A percentile compares a stretch with the other conserved stretches of the same genome.
Evolutionary conservation across 2,329 filamentous ascomycete genomes (phyloP).

Genomic region (Colletotrichum sp.): DNA sequence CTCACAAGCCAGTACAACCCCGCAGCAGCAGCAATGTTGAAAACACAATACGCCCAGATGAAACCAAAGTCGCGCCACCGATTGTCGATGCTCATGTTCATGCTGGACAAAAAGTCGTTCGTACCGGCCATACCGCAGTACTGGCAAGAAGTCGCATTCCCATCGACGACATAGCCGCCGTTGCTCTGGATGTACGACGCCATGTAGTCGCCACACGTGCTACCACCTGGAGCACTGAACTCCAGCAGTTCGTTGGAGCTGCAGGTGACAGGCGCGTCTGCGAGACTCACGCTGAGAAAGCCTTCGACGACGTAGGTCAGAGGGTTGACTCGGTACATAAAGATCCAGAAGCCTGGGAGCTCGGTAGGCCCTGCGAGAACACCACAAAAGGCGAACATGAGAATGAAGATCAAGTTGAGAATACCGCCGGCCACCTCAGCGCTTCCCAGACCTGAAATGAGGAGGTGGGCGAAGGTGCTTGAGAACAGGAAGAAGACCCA

Average conservation of each 20-base stretch:
- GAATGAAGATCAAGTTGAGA: constrained; percentile 38
- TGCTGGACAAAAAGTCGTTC: constrained; percentile 39
- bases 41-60: constrained; percentile 55
- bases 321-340: constrained; percentile 73
- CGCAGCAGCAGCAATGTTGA: constrained; percentile 54
- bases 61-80: constrained; percentile 63
- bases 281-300: constrained; percentile 48
- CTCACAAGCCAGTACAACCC: constrained; percentile 51
- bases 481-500: constrained; percentile 70
- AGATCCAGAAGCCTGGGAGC: constrained; percentile 73
- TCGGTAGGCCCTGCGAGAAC: constrained; percentile 62
- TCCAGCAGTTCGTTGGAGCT: constrained; percentile 50
- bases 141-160: constrained; percentile 46
- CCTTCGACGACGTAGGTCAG: constrained; percentile 72
- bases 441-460: constrained; percentile 67
- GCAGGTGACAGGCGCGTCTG: constrained; percentile 26
- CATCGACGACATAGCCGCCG: constrained; percentile 55
- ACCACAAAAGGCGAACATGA: constrained; percentile 63
- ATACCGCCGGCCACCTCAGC: constrained; percentile 67
- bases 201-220: constrained; percentile 56
- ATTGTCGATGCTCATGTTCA: constrained; percentile 49
- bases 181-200: constrained; percentile 41
- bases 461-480: constrained; percentile 69
- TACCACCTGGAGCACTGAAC: constrained; percentile 53
- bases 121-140: constrained; percentile 45